Evolutionary conservation across 2,329 filamentous ascomycete genomes (phyloP).

Genomic region (Colletotrichum musicola): DNA sequence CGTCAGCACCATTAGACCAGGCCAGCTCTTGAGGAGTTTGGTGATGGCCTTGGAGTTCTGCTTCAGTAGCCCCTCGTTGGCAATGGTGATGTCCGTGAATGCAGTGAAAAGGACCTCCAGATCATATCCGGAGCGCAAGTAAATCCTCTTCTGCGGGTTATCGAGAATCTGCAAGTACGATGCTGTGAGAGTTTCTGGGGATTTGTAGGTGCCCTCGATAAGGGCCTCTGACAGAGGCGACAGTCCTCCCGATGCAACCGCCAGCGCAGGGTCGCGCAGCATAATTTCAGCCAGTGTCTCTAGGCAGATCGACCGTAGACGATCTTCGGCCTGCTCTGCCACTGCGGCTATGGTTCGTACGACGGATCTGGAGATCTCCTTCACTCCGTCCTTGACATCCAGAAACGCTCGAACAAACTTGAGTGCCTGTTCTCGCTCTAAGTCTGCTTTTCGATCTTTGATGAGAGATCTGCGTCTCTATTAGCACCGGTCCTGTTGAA

Average conservation of each 20-base stretch:
- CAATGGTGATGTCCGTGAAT: slow-evolving; percentile 84
- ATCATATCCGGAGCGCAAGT: slow-evolving; percentile 88
- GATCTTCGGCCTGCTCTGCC: slow-evolving; percentile 88
- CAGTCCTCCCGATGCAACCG: slow-evolving; percentile 87
- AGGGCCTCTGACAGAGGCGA: slow-evolving; percentile 91
- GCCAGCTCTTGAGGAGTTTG: slow-evolving; percentile 93
- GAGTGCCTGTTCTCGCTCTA: slow-evolving; percentile 95
- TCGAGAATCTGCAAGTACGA: slow-evolving; percentile 94
- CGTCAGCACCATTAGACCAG: slow-evolving; percentile 87
- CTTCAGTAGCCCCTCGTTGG: slow-evolving; percentile 75
- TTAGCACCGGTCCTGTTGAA: slow-evolving; percentile 24
- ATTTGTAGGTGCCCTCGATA: slow-evolving; percentile 90
- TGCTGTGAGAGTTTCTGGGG: slow-evolving; percentile 87
- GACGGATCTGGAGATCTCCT: slow-evolving; percentile 87
- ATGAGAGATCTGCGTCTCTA: slow-evolving; percentile 75
- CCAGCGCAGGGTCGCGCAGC: slow-evolving; percentile 83
- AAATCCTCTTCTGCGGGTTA: slow-evolving; percentile 82
- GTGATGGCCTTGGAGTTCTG: slow-evolving; percentile 93
- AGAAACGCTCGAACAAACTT: slow-evolving; percentile 97
- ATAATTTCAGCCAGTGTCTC: slow-evolving; percentile 94
- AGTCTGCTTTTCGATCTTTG: slow-evolving; percentile 96
- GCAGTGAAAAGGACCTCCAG: slow-evolving; percentile 90
- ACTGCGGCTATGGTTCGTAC: slow-evolving; percentile 92
- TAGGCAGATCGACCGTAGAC: slow-evolving; percentile 89
- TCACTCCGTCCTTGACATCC: slow-evolving; percentile 92